Base-by-base conservation (phyloP, 805 yeast genomes). In the Suhomyces kilbournensis region DNA sequence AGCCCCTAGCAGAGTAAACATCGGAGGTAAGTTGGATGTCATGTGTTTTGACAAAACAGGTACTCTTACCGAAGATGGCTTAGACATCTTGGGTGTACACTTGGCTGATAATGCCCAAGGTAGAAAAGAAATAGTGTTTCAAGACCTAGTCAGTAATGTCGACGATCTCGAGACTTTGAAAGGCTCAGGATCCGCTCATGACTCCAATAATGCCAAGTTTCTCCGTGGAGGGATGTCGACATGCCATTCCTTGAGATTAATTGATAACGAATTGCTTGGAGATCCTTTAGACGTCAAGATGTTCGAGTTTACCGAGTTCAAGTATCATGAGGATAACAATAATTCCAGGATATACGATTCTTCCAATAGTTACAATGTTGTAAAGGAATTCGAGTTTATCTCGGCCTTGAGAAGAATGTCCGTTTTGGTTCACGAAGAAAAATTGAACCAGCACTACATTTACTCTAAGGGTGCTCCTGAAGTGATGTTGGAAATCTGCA, bases 391-490 rank as follows among this genome's bases (percentile, higher is more conserved):
- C 69, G 99, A 94, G 60, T 94, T 94, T 67, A 78, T 89, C 2
- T 84, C 98, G 0, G 81, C 84, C 32, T 70, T 94, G 55, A 83
- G 99, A 66, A 77, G 99, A 62, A 93, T 93, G 97, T 85, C 94
- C 48, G 97, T 91, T 0, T 67, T 93, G 48, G 65, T 61, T 3
- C 42, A 38, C n/a, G 42, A 38, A 17, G 57, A 57, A 30, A 56
- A 58, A 2, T 51, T 50, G 23, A 46, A 52, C 9, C 42, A 49
- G 3, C 38, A 49, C 6, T 53, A 47, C 14, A 58, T 74, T 1
- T 86, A 82, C 64, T 90, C 94, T 10, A 94, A 94, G 65, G 99
- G 99, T 47, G 99, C 99, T 0, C 99, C 99, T 0, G 99, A 94
- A 65, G 89, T 92, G 9, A 88, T 94, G 78, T 75, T 80, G 28